Conservation (phyloP, 768 basidiomycete species). For the Boletus rubroflammeus region DNA sequence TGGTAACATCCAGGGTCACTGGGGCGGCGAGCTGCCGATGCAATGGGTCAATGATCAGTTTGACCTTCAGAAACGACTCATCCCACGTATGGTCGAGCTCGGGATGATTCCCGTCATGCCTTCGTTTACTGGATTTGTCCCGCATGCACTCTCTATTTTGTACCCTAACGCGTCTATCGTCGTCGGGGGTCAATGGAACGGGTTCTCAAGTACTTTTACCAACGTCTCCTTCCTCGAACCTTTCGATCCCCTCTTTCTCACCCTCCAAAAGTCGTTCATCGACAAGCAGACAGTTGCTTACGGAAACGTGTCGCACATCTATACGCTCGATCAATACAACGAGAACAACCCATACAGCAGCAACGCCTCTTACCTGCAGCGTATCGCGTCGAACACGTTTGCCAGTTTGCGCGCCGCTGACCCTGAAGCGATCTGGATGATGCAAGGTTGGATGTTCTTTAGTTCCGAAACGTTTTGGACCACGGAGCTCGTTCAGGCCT, state of each 20-base stretch:
- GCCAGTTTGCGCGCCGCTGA: constrained; percentile 37
- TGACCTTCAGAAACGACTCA: constrained; percentile 34
- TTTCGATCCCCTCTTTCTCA: constrained; percentile 36
- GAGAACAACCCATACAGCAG: constrained; percentile 38
- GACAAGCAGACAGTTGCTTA: constrained; percentile 36
- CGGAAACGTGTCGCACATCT: constrained; percentile 38
- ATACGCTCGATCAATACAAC: constrained; percentile 45
- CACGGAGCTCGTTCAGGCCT: constrained; percentile 37
- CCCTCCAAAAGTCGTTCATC: constrained; percentile 38
- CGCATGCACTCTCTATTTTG: constrained; percentile 26
- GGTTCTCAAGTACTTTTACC: constrained; percentile 32
- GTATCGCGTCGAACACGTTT: constrained; percentile 34
- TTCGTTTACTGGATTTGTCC: constrained; percentile 42
- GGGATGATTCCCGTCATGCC: constrained; percentile 43
- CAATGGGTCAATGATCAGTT: constrained; percentile 40
- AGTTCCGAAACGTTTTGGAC: constrained; percentile 37
- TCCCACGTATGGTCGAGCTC: constrained; percentile 38
- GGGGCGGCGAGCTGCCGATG: constrained; percentile 34
- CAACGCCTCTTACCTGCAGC: constrained; percentile 32
- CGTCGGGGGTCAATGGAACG: constrained; percentile 34
- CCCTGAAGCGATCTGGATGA: constrained; percentile 39
- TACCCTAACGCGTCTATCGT: constrained; percentile 37
- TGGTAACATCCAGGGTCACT: constrained; percentile 41
- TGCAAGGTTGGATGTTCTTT: constrained; percentile 44
- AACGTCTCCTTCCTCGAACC: constrained; percentile 41